Evolutionary conservation across 768 basidiomycete species (phyloP), one percentile per base, ranked within the genome.

Genomic region (Lactarius psammicola): DNA sequence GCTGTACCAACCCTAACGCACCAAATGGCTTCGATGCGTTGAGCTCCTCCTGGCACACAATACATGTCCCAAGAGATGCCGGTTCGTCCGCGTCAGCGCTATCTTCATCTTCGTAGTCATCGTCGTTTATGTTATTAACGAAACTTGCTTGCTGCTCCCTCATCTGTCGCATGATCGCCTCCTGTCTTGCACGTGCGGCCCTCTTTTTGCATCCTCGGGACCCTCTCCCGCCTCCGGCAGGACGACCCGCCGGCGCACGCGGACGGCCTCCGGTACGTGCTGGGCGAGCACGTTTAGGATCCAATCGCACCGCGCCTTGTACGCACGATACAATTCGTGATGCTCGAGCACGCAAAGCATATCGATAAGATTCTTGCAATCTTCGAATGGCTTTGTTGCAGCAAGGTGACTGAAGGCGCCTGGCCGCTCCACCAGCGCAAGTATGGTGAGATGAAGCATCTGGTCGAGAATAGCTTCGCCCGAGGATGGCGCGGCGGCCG

Each of bases 1-100:
- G 90, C 72, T 98, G 96, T 8, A 99, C 74, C 55, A 95, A 79
- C 1, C 91, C 93, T 20, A 99, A 84, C 34, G 85, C 85, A 6
- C 97, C 97, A 75, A 97, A 98, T 0, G 91, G 80, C 66, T 84
- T 82, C 18, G 82, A 77, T 2, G 82, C 73, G 69, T 86, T 90
- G 59, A 98, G 84, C 66, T 95, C 92, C 73, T 98, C 97, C 74
- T 98, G 97, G 71, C 97, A 99, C 11, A 98, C 95, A 68, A 99
- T 98, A 74, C 97, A 99, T n/a, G 89, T 90, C 2, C 96, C 96
- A 66, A 87, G 89, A 15, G 88, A 88, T 2, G 82, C 74, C 26
- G 81, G 73, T 56, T 81, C 79, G 20, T 82, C 82, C 1, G 76
- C 78, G 9, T 81, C 77, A 42, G 79, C 79, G 5, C 80, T 79